Conservation (phyloP, 1,284 basidiomycete genomes). For the Leccinum pseudoinsigne region DNA sequence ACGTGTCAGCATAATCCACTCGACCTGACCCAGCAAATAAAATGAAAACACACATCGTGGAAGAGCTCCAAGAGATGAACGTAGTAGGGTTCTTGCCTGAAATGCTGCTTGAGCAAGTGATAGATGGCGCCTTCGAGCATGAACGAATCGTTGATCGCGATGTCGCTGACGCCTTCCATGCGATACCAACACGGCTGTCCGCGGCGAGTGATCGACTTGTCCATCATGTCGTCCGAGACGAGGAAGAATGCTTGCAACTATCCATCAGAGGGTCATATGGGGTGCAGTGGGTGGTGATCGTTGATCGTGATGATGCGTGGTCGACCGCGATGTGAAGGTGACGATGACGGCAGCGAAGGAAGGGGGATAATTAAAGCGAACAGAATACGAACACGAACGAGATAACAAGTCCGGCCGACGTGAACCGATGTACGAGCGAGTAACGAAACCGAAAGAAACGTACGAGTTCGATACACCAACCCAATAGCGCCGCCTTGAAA, state of each 20-base stretch:
- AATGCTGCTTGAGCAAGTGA: slow-evolving; percentile 86
- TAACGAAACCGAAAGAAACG: neutral
- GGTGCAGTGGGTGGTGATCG: neutral
- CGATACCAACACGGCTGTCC: slow-evolving; percentile 98
- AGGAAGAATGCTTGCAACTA: slow-evolving; percentile 90
- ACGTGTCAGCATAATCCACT: neutral
- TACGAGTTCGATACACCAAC: slow-evolving; percentile 95
- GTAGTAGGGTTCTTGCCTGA: slow-evolving; percentile 83
- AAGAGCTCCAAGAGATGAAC: slow-evolving; percentile 90
- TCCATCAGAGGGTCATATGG: neutral
- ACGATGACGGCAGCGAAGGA: neutral
- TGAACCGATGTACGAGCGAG: neutral
- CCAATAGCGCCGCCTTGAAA: slow-evolving; percentile 85
- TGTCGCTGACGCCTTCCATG: slow-evolving; percentile 71
- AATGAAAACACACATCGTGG: slow-evolving; percentile 53
- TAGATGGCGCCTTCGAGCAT: slow-evolving; percentile 98
- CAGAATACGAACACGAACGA: neutral
- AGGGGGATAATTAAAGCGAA: neutral
- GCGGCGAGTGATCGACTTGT: slow-evolving; percentile 90
- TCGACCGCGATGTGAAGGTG: neutral
- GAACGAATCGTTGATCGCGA: slow-evolving; percentile 97
- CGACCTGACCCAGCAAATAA: neutral
- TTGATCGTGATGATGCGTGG: neutral
- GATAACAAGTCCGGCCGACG: neutral
- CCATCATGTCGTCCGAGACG: slow-evolving; percentile 99